These are phyloP conservation scores for Kazachstania psychrophila DNA, from an alignment of 805 yeast species.

Conservation along the genomic window DNA sequence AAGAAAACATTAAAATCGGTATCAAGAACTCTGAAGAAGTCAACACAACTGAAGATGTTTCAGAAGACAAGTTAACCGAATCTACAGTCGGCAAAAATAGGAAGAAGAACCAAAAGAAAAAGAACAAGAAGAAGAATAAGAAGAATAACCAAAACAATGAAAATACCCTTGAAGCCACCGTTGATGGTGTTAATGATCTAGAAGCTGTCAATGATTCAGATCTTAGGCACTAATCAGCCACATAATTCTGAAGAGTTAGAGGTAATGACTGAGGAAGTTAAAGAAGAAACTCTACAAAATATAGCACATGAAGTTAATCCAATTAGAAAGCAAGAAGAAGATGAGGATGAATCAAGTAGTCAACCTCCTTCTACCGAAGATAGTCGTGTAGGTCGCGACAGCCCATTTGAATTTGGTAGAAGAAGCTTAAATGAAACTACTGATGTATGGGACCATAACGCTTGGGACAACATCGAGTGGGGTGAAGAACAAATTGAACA, in stretches of 20 bases:
- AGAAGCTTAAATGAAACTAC: conserved; percentile 60
- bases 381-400: conserved; percentile 68
- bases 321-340: conserved; percentile 2
- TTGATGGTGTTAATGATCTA: conserved; percentile 10
- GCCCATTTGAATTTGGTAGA: conserved; percentile 89
- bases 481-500: conserved; percentile 76
- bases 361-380: conserved; percentile 9
- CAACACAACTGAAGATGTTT: background rate
- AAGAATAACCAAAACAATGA: conserved; percentile 13
- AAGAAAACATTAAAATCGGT: conserved; percentile 2
- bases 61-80: background rate
- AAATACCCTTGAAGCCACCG: conserved; percentile 2
- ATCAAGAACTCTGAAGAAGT: background rate
- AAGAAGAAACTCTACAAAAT: conserved; percentile 16
- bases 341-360: conserved; percentile 6
- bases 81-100: conserved; percentile 18
- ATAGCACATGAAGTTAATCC: conserved; percentile 17
- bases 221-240: conserved; percentile 26
- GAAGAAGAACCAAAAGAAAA: conserved; percentile 17
- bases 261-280: conserved; percentile 18
- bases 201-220: conserved; percentile 14
- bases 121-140: conserved; percentile 25
- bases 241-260: conserved; percentile 11
- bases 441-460: conserved; percentile 87
- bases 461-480: conserved; percentile 96